Evolutionary conservation across 805 yeast genomes (phyloP).

Genomic region (Naumovozyma dairenensis): DNA sequence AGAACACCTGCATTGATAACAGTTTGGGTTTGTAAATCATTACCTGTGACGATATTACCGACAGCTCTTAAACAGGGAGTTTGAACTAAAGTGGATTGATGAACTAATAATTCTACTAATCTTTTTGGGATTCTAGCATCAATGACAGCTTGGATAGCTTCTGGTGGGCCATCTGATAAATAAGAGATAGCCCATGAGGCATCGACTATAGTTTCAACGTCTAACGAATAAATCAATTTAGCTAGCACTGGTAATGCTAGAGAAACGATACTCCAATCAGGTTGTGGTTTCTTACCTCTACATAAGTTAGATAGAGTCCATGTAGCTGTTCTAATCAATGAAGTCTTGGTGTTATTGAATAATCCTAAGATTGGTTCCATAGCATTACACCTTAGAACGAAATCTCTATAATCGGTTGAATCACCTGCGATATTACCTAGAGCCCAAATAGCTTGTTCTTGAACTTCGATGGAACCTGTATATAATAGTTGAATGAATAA

Average conservation of each 20-base stretch:
- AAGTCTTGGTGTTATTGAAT: constrained; percentile 71
- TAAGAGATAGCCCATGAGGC: constrained; percentile 99
- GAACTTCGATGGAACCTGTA: constrained; percentile 79
- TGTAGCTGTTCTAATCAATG: constrained; percentile 92
- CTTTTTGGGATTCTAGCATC: constrained; percentile 94
- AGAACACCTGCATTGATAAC: constrained; percentile 89
- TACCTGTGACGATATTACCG: constrained; percentile 97
- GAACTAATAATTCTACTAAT: constrained; percentile 80
- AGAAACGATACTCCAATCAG: constrained; percentile 84
- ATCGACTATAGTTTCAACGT: constrained; percentile 87
- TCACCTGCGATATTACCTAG: constrained; percentile 98
- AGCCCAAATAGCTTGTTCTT: constrained; percentile 99
- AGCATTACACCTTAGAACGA: constrained; percentile 74
- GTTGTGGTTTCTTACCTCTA: constrained; percentile 93
- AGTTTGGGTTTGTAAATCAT: constrained; percentile 89
- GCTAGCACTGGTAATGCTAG: constrained; percentile 86
- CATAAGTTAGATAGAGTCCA: constrained; percentile 97
- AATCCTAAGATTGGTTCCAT: constrained; percentile 78
- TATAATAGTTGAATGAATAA: constrained; percentile 71
- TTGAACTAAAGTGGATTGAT: constrained; percentile 77
- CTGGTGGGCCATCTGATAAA: constrained; percentile 83
- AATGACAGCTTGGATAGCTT: constrained; percentile 92
- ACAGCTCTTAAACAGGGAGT: constrained; percentile 96
- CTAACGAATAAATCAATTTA: constrained; percentile 80
- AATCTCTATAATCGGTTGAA: constrained; percentile 81